Base-by-base conservation (phyloP, 169 alveolate genomes). In the Eimeria zaria region DNA sequence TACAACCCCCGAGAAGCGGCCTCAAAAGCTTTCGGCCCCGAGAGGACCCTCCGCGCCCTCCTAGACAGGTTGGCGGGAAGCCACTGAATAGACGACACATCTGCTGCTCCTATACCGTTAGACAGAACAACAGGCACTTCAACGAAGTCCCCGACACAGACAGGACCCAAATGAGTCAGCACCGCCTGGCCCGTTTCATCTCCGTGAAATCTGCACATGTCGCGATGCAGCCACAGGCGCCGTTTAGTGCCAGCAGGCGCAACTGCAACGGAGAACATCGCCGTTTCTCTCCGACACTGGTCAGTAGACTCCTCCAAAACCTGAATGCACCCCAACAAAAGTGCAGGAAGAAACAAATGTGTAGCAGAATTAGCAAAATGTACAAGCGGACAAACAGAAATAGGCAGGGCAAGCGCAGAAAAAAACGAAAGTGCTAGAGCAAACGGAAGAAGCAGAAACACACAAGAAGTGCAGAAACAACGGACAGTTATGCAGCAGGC, bases 191-290 rank as follows among this genome's bases (percentile, higher is more conserved):
- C 92, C 18, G 96, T 83, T 33, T 88, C 98, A 46, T 94, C 98
- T 8, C 96, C 97, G 93, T 97, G 96, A 55, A 95, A 85, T n/a
- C 98, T 95, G 69, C 97, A 95, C 89, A 95, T 33, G 95, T 97
- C 98, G 2, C 94, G 92, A 58, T 97, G 97, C 41, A 94, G 69
- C 98, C 98, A 97, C 78, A 97, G 69, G 39, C 93, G 44, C 73
- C 97, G 88, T 12, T 48, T 44, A 24, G 73, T 69, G 6, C 69
- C 64, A 51, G 85, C 89, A 1, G 89, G 67, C 27, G 84, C 67
- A 39, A 91, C 83, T 16, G 91, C 97, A 33, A 96, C 90, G 4
- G 90, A 81, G 16, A 81, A 81, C 51, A 33, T 48, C 8, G 90
- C 73, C 27, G 62, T 30, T 48, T 81, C 90, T 8, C 71, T 11